phyloP scores from a whole-genome alignment of 2,329 filamentous ascomycete genomes.

The Sclerotinia trifoliorum region DNA sequence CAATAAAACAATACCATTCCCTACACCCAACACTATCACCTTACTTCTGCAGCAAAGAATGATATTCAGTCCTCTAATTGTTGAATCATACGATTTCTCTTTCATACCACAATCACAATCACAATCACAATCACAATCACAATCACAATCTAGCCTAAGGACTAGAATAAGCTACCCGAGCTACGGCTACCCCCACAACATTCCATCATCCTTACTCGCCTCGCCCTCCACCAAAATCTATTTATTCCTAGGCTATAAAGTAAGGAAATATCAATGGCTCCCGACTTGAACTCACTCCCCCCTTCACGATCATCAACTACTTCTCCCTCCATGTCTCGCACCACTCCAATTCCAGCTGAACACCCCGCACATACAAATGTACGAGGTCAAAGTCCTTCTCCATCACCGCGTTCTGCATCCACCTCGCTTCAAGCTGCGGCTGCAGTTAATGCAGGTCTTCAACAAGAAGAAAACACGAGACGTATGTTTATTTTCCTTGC shows the following conservation, averaged over 20 bases:
- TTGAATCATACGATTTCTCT: neutral
- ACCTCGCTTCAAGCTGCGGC: slow-evolving; percentile 74
- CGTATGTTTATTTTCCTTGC: slow-evolving; percentile 43
- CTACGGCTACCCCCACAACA: neutral
- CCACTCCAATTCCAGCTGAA: slow-evolving; percentile 41
- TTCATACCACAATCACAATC: neutral
- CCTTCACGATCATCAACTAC: slow-evolving; percentile 44
- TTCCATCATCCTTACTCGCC: slow-evolving; percentile 2
- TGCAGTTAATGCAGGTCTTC: slow-evolving; percentile 73
- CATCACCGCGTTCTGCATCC: slow-evolving; percentile 63
- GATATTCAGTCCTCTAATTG: neutral
- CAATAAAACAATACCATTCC: neutral
- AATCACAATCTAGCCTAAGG: neutral
- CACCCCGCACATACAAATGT: slow-evolving; percentile 30
- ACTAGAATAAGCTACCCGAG: neutral
- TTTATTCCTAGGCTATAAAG: neutral
- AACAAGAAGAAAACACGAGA: slow-evolving; percentile 58
- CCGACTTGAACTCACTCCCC: slow-evolving; percentile 60
- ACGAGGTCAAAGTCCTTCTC: slow-evolving; percentile 53
- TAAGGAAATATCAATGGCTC: slow-evolving; percentile 37
- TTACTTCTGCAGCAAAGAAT: neutral
- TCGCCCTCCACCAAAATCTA: neutral
- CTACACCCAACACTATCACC: neutral
- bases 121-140: neutral
- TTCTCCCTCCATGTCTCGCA: slow-evolving; percentile 42